These are phyloP conservation scores for Eutrema salsugineum DNA, from an alignment of 441 rosid species.

Conservation along the genomic window DNA sequence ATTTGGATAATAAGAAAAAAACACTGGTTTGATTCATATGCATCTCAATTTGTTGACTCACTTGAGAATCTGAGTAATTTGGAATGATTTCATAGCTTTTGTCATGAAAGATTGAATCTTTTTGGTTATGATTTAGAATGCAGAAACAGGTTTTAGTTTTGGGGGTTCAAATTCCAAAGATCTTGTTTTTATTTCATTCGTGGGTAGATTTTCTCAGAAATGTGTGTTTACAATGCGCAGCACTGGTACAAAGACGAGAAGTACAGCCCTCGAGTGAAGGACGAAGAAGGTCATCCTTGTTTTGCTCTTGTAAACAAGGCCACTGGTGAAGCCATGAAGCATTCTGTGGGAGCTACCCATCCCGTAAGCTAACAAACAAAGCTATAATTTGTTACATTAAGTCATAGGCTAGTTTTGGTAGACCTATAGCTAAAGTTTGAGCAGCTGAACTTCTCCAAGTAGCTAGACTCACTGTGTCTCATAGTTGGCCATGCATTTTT, in stretches of 20 bases:
- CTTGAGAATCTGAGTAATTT: background rate
- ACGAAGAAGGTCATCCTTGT: slow-evolving; percentile 72
- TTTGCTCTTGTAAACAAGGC: slow-evolving; percentile 79
- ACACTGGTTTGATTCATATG: background rate
- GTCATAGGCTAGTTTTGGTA: background rate
- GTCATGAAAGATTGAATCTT: background rate
- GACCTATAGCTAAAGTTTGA: background rate
- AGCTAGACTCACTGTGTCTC: background rate
- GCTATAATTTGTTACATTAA: background rate
- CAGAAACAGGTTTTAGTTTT: background rate
- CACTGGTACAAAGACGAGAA: slow-evolving; percentile 88
- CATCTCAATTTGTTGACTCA: background rate
- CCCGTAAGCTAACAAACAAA: slow-evolving; percentile 87
- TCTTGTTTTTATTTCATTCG: background rate
- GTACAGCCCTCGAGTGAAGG: slow-evolving; percentile 74
- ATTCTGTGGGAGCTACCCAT: slow-evolving; percentile 63
- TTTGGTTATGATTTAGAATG: background rate
- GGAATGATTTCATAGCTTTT: background rate
- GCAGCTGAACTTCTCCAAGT: background rate
- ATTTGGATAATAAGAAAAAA: background rate
- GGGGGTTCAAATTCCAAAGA: background rate
- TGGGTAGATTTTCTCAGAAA: background rate
- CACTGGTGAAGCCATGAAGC: slow-evolving; percentile 82
- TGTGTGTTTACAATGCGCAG: slow-evolving; percentile 40
- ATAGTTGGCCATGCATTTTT: background rate